These are phyloP conservation scores for Ilyonectria robusta DNA, from an alignment of 2,329 filamentous ascomycete species.

Conservation along the genomic window DNA sequence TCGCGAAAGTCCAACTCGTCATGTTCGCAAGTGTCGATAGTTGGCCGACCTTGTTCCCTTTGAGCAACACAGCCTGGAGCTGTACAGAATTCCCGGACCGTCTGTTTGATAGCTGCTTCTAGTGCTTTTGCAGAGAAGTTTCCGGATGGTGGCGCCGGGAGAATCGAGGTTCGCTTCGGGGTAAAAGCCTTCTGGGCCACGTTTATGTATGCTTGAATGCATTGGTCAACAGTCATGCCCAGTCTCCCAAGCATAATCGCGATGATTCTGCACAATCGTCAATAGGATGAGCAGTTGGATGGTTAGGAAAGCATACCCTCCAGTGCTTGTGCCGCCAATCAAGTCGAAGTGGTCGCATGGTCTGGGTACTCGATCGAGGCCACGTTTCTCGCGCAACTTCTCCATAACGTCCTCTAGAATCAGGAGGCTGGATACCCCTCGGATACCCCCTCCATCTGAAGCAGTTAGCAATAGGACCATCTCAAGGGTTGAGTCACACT, in stretches of 20 bases:
- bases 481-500: not conserved
- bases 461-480: not conserved
- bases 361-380: slow-evolving; percentile 35
- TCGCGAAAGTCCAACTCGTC: slow-evolving; percentile 41
- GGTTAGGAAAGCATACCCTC: slow-evolving; percentile 36
- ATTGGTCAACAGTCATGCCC: slow-evolving; percentile 55
- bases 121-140: slow-evolving; percentile 46
- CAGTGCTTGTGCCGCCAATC: slow-evolving; percentile 51
- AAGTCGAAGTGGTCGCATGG: slow-evolving; percentile 49
- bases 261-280: slow-evolving; percentile 49
- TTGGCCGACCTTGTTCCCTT: not conserved
- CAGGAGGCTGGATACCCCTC: slow-evolving; percentile 46
- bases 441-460: slow-evolving; percentile 45
- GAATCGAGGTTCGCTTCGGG: slow-evolving; percentile 17
- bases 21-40: slow-evolving; percentile 35
- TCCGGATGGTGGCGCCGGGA: slow-evolving; percentile 34
- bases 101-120: slow-evolving; percentile 43
- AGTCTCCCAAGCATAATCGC: slow-evolving; percentile 60
- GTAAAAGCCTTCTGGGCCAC: slow-evolving; percentile 25
- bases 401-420: slow-evolving; percentile 48
- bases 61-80: slow-evolving; percentile 25
- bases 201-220: slow-evolving; percentile 48
- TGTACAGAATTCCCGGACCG: slow-evolving; percentile 34
- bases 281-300: not conserved
- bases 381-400: slow-evolving; percentile 28